Percentiles rank a stretch among this genome's conserved stretches.
These are phyloP conservation scores for Monsonia emarginata DNA, from an alignment of 441 rosid species.

Conservation along the genomic window DNA sequence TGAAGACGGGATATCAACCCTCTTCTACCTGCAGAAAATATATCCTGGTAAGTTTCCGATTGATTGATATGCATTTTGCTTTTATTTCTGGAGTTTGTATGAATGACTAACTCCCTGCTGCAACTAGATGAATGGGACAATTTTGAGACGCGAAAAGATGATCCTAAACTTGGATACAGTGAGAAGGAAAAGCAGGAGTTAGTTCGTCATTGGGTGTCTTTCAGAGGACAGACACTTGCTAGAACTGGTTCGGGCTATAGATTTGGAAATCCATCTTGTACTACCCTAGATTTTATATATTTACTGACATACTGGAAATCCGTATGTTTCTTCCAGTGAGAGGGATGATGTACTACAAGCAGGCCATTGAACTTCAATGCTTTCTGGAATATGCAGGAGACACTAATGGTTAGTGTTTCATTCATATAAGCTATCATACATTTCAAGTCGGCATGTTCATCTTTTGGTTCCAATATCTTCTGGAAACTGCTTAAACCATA, in stretches of 20 bases:
- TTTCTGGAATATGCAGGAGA: conserved; percentile 56
- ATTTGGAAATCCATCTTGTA: conserved; percentile 7
- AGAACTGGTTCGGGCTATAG: conserved; percentile 58
- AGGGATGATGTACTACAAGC: conserved; percentile 94
- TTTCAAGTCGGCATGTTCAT: conserved; percentile 5
- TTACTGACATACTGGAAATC: background rate
- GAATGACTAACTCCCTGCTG: conserved; percentile 17
- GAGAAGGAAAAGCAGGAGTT: conserved; percentile 32
- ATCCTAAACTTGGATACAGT: conserved; percentile 17
- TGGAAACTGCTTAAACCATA: conserved; percentile 11
- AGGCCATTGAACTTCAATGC: conserved; percentile 74
- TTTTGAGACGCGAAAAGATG: conserved; percentile 46
- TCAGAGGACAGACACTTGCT: conserved; percentile 86
- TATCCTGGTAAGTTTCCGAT: conserved; percentile 60
- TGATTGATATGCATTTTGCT: conserved; percentile 9
- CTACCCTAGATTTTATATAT: conserved; percentile 14
- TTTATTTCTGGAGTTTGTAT: conserved; percentile 6
- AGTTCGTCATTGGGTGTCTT: conserved; percentile 77
- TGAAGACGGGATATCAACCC: conserved; percentile 79
- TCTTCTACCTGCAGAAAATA: conserved; percentile 82
- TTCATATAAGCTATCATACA: conserved; percentile 7
- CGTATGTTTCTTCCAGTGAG: conserved; percentile 48
- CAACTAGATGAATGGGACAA: conserved; percentile 83
- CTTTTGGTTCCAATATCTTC: conserved; percentile 1
- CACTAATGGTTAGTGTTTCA: conserved; percentile 36